Percentiles rank a stretch among this genome's conserved stretches.
phyloP scores from a whole-genome alignment of 164 flowering plant genomes.

The Protea cynaroides region DNA sequence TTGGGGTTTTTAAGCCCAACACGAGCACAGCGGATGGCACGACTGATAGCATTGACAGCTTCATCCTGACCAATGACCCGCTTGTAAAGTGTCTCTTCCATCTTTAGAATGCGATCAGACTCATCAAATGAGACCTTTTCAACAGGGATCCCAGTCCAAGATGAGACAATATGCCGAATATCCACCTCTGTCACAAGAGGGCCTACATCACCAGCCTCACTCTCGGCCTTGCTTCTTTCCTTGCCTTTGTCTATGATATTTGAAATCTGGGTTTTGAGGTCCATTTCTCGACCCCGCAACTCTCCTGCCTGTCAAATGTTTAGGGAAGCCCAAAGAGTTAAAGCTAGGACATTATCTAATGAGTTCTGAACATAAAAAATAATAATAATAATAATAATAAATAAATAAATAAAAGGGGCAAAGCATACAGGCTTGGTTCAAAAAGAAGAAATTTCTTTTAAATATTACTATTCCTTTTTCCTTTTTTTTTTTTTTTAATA shows the following conservation, averaged over 20 bases:
- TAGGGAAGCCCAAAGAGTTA: neutral
- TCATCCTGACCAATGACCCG: slow-evolving; percentile 89
- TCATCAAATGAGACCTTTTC: slow-evolving; percentile 80
- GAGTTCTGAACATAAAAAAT: neutral
- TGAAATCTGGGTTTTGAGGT: slow-evolving; percentile 63
- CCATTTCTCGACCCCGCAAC: slow-evolving; percentile 74
- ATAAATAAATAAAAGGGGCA: too few relatives aligned
- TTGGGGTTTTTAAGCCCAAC: slow-evolving; percentile 86
- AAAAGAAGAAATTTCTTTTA: too few relatives aligned
- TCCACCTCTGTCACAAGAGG: slow-evolving; percentile 73
- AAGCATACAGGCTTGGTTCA: neutral
- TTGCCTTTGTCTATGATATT: slow-evolving; percentile 60
- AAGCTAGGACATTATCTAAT: neutral
- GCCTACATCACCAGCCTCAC: slow-evolving; percentile 63
- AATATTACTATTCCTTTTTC: too few relatives aligned
- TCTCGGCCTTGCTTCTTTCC: slow-evolving; percentile 74
- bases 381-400: too few relatives aligned
- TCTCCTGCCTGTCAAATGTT: slow-evolving; percentile 58
- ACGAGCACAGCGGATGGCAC: slow-evolving; percentile 90
- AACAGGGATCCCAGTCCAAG: slow-evolving; percentile 92
- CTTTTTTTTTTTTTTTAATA: too few relatives aligned
- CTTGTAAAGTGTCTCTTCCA: slow-evolving; percentile 82
- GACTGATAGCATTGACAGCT: slow-evolving; percentile 85
- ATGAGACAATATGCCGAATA: slow-evolving; percentile 70
- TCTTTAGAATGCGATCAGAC: slow-evolving; percentile 80